Evolutionary conservation across 2,329 filamentous ascomycete species (phyloP).

Genomic region (Fusarium tuaranense): DNA sequence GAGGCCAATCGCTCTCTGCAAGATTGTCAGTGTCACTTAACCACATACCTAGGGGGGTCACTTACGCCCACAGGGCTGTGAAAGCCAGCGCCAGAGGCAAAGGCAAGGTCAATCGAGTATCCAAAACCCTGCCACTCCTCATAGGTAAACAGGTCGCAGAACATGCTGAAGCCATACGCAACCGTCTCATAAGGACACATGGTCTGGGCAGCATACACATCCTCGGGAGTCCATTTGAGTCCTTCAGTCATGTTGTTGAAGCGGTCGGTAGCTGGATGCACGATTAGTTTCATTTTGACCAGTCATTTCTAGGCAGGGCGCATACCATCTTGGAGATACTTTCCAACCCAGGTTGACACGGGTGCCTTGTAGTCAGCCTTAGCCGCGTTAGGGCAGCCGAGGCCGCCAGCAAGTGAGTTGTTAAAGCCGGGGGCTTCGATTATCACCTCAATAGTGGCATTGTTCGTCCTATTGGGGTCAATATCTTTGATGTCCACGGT

Average conservation of each 20-base stretch:
- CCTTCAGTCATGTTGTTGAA: slow-evolving; percentile 66
- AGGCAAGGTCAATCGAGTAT: slow-evolving; percentile 76
- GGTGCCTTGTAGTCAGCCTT: slow-evolving; percentile 66
- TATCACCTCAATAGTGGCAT: slow-evolving; percentile 78
- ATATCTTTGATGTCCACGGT: background rate
- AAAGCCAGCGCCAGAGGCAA: slow-evolving; percentile 71
- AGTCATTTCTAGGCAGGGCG: background rate
- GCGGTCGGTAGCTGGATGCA: slow-evolving; percentile 66
- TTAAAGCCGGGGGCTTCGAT: slow-evolving; percentile 75
- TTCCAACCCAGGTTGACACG: slow-evolving; percentile 67
- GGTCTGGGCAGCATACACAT: slow-evolving; percentile 76
- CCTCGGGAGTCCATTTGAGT: slow-evolving; percentile 72
- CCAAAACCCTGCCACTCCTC: slow-evolving; percentile 80
- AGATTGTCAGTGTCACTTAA: background rate
- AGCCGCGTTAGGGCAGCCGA: slow-evolving; percentile 73
- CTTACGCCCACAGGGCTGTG: slow-evolving; percentile 71
- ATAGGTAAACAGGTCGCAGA: slow-evolving; percentile 81
- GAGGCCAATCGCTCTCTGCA: slow-evolving; percentile 75
- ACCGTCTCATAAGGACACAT: slow-evolving; percentile 84
- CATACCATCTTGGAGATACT: slow-evolving; percentile 72
- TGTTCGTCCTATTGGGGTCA: slow-evolving; percentile 63
- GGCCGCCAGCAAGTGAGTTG: slow-evolving; percentile 76
- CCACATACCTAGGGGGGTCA: slow-evolving; percentile 4
- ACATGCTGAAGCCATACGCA: slow-evolving; percentile 79
- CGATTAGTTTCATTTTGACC: background rate